These are phyloP conservation scores for Anisogramma anomala DNA, from an alignment of 2,329 filamentous ascomycete genomes.

Conservation along the genomic window DNA sequence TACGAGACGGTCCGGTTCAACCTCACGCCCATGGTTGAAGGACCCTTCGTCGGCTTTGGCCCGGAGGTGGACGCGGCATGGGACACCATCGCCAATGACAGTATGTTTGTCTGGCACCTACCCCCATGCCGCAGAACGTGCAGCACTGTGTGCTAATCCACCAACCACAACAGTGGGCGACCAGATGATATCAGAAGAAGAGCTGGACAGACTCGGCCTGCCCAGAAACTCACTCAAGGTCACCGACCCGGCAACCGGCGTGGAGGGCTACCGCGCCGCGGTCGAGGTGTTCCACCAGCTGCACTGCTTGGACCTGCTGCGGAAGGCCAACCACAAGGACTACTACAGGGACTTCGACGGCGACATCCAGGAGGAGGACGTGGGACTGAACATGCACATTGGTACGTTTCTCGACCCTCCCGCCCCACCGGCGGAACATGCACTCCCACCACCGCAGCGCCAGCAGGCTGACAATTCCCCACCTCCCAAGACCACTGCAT, in stretches of 20 bases:
- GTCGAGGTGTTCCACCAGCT: slow-evolving; percentile 48
- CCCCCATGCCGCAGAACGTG: neutral
- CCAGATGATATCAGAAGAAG: slow-evolving; percentile 44
- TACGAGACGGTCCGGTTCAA: slow-evolving; percentile 41
- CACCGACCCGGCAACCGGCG: slow-evolving; percentile 42
- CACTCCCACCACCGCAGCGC: neutral
- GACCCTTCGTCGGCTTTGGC: slow-evolving; percentile 43
- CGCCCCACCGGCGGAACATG: neutral
- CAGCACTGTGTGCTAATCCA: slow-evolving; percentile 5
- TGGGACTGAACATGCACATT: slow-evolving; percentile 33
- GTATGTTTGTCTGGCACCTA: slow-evolving; percentile 17
- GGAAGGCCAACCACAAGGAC: slow-evolving; percentile 37
- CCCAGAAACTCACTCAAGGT: slow-evolving; percentile 44
- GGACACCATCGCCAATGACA: slow-evolving; percentile 40
- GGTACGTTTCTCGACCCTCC: slow-evolving; percentile 19
- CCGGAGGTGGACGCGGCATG: slow-evolving; percentile 46
- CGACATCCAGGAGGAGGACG: slow-evolving; percentile 21
- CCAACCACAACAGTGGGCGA: slow-evolving; percentile 37
- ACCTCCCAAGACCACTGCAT: slow-evolving; percentile 40
- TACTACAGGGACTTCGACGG: slow-evolving; percentile 28
- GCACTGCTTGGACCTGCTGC: slow-evolving; percentile 37
- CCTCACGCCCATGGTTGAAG: slow-evolving; percentile 33
- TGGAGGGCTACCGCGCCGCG: slow-evolving; percentile 47
- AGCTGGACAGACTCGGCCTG: slow-evolving; percentile 40
- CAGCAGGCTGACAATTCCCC: neutral